Evolutionary conservation across 2,329 filamentous ascomycete species (phyloP).

Genomic region (Chalaropsis thielavioides): DNA sequence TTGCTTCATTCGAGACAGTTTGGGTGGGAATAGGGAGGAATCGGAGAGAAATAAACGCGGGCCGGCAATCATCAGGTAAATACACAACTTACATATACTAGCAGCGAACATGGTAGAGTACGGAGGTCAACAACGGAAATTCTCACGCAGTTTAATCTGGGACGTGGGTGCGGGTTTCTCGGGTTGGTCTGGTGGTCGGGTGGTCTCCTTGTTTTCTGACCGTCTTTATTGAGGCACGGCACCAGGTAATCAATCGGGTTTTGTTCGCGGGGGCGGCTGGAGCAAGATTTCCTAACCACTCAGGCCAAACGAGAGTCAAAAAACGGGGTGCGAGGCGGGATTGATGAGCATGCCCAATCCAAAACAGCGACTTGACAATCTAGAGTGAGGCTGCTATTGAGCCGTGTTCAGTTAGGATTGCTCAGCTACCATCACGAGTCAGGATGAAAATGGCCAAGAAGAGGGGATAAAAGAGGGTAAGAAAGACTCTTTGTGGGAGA

Average conservation of each 20-base stretch:
- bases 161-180: not conserved
- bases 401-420: not conserved
- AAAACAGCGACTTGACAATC: not conserved
- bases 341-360: not conserved
- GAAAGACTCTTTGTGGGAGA: not conserved
- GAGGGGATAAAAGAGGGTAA: conserved; percentile 5
- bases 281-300: not conserved
- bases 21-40: not conserved
- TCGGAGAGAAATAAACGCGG: not conserved
- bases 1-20: not conserved
- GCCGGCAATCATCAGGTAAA: not conserved
- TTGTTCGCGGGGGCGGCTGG: not conserved
- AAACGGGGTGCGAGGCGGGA: not conserved
- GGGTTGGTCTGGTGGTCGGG: not conserved
- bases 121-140: not conserved
- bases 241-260: not conserved
- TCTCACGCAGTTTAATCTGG: not conserved
- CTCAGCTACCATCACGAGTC: conserved; percentile 1
- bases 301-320: not conserved
- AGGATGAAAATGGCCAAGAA: conserved; percentile 1
- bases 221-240: not conserved
- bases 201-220: not conserved
- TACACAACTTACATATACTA: not conserved
- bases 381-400: not conserved
- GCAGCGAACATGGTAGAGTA: not conserved